phyloP scores from a whole-genome alignment of 805 yeast species.

The Zygoascus flipseniorum region DNA sequence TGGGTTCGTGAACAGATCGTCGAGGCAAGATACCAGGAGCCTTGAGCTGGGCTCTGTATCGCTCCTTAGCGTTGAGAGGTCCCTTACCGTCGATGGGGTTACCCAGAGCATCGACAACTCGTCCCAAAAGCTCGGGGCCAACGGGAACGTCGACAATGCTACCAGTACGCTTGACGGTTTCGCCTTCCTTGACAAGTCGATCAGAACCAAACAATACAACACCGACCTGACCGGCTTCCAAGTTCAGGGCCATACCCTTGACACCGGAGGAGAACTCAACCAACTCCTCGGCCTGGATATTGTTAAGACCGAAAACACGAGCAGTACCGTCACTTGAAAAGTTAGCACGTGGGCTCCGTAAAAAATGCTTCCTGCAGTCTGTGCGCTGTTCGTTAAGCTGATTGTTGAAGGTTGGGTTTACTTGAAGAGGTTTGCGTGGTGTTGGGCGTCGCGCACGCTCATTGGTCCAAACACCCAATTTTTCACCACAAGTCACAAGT shows the following conservation, averaged over 20 bases:
- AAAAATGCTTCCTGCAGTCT: no score
- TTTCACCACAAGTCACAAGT: not conserved
- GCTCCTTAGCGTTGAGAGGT: conserved; percentile 78
- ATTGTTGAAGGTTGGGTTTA: no score
- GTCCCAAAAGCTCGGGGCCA: conserved; percentile 96
- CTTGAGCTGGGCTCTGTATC: conserved; percentile 95
- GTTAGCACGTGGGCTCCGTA: not conserved
- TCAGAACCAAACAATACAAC: conserved; percentile 99
- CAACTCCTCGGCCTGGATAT: conserved; percentile 99
- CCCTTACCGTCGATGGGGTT: conserved; percentile 99
- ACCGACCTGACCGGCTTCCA: conserved; percentile 99
- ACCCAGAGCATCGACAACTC: conserved; percentile 99
- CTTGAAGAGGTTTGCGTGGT: not conserved
- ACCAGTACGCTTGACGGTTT: conserved; percentile 99
- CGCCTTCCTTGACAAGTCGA: conserved; percentile 97
- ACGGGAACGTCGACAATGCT: conserved; percentile 98
- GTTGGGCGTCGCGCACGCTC: not conserved
- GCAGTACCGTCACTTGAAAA: conserved; percentile 96
- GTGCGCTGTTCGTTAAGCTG: no score
- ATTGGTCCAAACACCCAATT: not conserved
- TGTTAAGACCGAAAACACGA: conserved; percentile 99
- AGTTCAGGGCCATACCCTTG: conserved; percentile 99
- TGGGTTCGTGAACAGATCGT: conserved; percentile 97
- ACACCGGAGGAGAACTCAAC: conserved; percentile 99
- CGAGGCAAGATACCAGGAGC: conserved; percentile 99